Conservation (phyloP, 2,329 filamentous ascomycete species). For the Clarireedia homoeocarpa region DNA sequence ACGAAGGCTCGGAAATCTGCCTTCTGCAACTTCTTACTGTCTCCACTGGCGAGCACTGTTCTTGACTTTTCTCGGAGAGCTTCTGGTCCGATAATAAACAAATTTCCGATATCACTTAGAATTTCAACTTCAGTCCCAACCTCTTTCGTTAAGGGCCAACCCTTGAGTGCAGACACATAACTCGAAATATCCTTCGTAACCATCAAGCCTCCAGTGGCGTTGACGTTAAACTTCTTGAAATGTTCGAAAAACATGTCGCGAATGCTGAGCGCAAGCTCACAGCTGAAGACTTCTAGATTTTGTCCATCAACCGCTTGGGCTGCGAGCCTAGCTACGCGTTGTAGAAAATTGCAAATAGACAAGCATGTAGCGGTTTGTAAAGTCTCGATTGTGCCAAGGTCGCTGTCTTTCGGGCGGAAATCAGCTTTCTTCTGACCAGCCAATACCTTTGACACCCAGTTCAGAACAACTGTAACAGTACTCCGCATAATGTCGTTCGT, state of each 20-base stretch:
- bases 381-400: constrained; percentile 57
- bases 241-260: constrained; percentile 79
- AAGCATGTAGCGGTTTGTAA: constrained; percentile 83
- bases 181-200: constrained; percentile 93
- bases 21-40: constrained; percentile 51
- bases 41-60: constrained; percentile 39
- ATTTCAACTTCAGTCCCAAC: constrained; percentile 69
- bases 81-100: constrained; percentile 88
- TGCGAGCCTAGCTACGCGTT: constrained; percentile 54
- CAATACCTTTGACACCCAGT: constrained; percentile 56
- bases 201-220: constrained; percentile 87
- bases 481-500: constrained; percentile 61
- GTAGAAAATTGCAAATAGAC: constrained; percentile 72
- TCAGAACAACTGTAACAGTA: constrained; percentile 56
- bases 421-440: constrained; percentile 62
- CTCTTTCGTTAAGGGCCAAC: constrained; percentile 68
- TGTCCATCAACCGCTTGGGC: constrained; percentile 68
- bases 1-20: constrained; percentile 78
- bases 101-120: constrained; percentile 83
- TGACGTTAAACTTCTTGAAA: constrained; percentile 90
- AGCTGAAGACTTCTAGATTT: constrained; percentile 75
- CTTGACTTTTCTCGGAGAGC: constrained; percentile 64
- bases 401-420: constrained; percentile 61
- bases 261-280: constrained; percentile 74
- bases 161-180: constrained; percentile 78